Conservation (phyloP, 495 filamentous ascomycete genomes). For the Hyaloscypha finlandica region DNA sequence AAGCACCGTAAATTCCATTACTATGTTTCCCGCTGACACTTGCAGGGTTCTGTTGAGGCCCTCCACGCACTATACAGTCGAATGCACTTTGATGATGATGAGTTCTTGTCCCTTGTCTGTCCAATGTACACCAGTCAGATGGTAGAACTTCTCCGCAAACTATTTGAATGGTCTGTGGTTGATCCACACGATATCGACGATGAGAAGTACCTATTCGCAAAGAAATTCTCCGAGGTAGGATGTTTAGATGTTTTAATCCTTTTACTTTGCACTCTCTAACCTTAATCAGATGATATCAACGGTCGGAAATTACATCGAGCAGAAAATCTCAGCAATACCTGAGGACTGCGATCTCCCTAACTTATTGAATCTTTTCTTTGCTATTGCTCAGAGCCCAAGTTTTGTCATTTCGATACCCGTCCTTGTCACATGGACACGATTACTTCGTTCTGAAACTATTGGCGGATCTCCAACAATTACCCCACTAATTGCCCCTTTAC, state of each 20-base stretch:
- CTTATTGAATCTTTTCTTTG: constrained; percentile 77
- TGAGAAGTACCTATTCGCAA: constrained; percentile 85
- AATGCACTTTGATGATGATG: constrained; percentile 70
- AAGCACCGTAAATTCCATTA: constrained; percentile 29
- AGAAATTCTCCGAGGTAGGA: constrained; percentile 87
- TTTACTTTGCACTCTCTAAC: constrained; percentile 29
- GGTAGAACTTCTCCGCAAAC: constrained; percentile 68
- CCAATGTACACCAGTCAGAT: constrained; percentile 74
- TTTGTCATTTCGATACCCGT: constrained; percentile 90
- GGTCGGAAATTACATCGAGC: constrained; percentile 79
- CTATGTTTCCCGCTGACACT: constrained; percentile 30
- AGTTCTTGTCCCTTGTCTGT: constrained; percentile 75
- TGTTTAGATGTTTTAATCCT: constrained; percentile 6
- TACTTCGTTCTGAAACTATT: constrained; percentile 68
- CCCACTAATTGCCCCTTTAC: constrained; percentile 68
- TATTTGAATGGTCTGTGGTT: constrained; percentile 82
- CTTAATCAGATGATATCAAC: constrained; percentile 72
- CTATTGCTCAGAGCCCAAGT: constrained; percentile 80
- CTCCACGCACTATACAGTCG: constrained; percentile 80
- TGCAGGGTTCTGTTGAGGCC: constrained; percentile 78
- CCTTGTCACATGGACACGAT: constrained; percentile 83
- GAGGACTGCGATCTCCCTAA: constrained; percentile 67
- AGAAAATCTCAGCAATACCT: constrained; percentile 63
- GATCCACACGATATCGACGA: constrained; percentile 82
- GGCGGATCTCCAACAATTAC: constrained; percentile 65